Evolutionary conservation across 2,329 filamentous ascomycete genomes (phyloP), one percentile per base, ranked within the genome.

Genomic region (Pseudonectria buxi): DNA sequence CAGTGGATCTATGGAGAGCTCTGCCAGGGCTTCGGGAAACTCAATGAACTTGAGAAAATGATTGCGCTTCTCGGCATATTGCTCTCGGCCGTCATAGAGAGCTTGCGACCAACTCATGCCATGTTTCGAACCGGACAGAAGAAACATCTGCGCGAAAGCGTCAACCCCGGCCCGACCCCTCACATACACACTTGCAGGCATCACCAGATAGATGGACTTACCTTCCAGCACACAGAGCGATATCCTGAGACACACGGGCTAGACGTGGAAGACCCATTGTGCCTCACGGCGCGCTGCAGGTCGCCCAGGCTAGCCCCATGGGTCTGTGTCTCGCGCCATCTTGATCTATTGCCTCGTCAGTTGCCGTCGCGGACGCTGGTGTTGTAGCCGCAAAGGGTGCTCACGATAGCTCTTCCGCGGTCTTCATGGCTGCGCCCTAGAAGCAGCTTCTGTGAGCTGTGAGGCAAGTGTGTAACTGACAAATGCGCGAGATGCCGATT

Each of bases 171-270:
- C 18, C 5, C 18, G 9, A 22, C 18, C 18, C 18, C 18, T 22
- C 18, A 22, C 18, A 22, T 9, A 6, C 9, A 6, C 5, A 5
- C 5, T 22, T 9, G 18, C 18, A 22, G 5, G 18, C 18, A n/a
- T n/a, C n/a, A n/a, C n/a, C n/a, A n/a, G n/a, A n/a, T n/a, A n/a
- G 18, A 22, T 13, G n/a, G 22, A 32, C 39, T 41, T 35, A 83
- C 85, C 77, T 95, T 95, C 90, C 90, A 96, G 61, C 84, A 94
- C 26, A 94, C 74, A 3, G 90, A 95, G 37, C 89, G 79, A 45
- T 88, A 76, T 11, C 86, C 87, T 30, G 78, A 69, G 35, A 79
- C 64, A 56, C 83, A 87, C 32, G 81, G 78, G 51, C 74, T 83
- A 10, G 60, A 59, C 12, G 72, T 59, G 13, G 18, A 22, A 22